A percentile compares a stretch with the other conserved stretches of the same genome.
phyloP scores from a whole-genome alignment of 1,284 basidiomycete species.

The Xerocomus amazonicus region DNA sequence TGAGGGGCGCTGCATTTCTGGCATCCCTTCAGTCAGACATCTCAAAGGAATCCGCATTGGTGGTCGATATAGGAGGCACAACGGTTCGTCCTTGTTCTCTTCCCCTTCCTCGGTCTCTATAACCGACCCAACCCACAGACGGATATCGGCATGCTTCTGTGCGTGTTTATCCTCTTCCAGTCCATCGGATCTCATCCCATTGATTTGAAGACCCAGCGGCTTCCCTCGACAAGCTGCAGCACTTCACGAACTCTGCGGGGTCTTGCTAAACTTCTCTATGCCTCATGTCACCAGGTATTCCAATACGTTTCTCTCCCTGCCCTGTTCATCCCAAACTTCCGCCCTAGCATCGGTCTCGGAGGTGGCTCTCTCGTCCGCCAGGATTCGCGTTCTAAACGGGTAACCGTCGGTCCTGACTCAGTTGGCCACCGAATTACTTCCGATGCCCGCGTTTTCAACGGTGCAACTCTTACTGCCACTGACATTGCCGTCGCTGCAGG shows the following conservation, averaged over 20 bases:
- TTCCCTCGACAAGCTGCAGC: constrained; percentile 53
- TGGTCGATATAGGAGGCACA: constrained; percentile 57
- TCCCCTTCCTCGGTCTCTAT: constrained; percentile 15
- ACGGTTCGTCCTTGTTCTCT: constrained; percentile 36
- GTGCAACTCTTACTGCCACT: constrained; percentile 49
- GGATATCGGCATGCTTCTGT: constrained; percentile 36
- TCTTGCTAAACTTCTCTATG: constrained; percentile 36
- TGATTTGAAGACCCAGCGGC: constrained; percentile 29
- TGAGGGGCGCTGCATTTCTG: constrained; percentile 60
- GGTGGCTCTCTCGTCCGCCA: constrained; percentile 50
- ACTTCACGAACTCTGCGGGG: constrained; percentile 38
- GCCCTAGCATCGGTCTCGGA: constrained; percentile 46
- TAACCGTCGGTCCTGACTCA: constrained; percentile 56
- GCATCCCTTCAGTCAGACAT: constrained; percentile 38
- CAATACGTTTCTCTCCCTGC: constrained; percentile 5
- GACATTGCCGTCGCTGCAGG: constrained; percentile 52
- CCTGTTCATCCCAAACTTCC: constrained; percentile 3
- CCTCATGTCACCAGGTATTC: constrained; percentile 39
- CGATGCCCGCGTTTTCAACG: constrained; percentile 51
- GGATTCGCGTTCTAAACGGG: constrained; percentile 29
- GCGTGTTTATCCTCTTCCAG: constrained; percentile 12
- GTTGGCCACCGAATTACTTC: constrained; percentile 51
- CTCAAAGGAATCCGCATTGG: constrained; percentile 43
- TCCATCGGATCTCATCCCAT: constrained; percentile 13
- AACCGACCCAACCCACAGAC: constrained; percentile 25